Evolutionary conservation across 2,329 filamentous ascomycete genomes (phyloP).

Genomic region (Tetracladium maxilliforme): DNA sequence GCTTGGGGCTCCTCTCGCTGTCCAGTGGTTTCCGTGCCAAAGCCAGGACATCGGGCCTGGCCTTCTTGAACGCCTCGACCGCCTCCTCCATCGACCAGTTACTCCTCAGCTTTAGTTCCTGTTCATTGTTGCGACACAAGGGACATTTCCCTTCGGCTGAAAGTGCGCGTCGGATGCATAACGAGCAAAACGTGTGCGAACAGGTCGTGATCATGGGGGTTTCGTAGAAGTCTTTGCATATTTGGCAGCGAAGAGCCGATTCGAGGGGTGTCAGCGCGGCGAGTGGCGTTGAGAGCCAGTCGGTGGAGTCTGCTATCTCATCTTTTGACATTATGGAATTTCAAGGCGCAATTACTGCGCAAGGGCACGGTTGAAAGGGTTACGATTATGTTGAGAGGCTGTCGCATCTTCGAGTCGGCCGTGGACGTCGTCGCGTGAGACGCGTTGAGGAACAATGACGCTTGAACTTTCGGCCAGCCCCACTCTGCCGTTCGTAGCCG

Average conservation of each 20-base stretch:
- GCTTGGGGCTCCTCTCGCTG: neutral
- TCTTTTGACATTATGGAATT: slow-evolving; percentile 4
- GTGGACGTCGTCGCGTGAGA: no score
- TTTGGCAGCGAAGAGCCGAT: slow-evolving; percentile 77
- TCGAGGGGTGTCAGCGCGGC: slow-evolving; percentile 58
- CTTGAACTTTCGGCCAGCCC: no score
- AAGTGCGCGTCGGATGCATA: slow-evolving; percentile 82
- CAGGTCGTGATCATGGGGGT: slow-evolving; percentile 94
- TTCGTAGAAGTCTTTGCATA: slow-evolving; percentile 95
- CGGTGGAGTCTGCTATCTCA: slow-evolving; percentile 61
- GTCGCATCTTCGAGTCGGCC: no score
- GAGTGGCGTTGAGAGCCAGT: slow-evolving; percentile 65
- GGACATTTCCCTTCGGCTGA: slow-evolving; percentile 78
- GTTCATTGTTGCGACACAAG: slow-evolving; percentile 62
- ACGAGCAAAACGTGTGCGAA: slow-evolving; percentile 89
- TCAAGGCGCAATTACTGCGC: no score
- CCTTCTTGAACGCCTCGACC: slow-evolving; percentile 60
- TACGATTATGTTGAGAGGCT: no score
- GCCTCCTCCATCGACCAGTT: slow-evolving; percentile 80
- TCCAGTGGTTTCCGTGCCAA: slow-evolving; percentile 38
- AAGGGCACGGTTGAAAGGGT: no score
- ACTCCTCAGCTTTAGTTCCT: slow-evolving; percentile 70
- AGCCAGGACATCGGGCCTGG: slow-evolving; percentile 45
- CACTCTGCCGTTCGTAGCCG: no score
- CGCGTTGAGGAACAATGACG: no score